Percentiles rank a stretch among this genome's conserved stretches.
phyloP scores from a whole-genome alignment of 2,329 filamentous ascomycete species.

The Colletotrichum falcatum region DNA sequence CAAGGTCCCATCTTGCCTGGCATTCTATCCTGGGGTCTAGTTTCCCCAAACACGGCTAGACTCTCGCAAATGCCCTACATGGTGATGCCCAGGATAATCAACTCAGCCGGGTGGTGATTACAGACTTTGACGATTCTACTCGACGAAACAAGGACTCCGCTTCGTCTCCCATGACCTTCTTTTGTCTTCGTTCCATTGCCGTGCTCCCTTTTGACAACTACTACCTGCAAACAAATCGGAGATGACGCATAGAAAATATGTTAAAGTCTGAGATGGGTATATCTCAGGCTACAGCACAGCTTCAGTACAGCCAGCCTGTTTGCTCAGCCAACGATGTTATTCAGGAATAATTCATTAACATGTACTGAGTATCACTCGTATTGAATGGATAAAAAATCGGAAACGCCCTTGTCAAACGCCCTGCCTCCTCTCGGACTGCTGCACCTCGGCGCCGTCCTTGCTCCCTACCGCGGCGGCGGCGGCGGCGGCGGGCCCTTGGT shows the following conservation, averaged over 20 bases:
- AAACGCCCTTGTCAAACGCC: background rate
- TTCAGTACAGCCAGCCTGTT: background rate
- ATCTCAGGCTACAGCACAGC: slow-evolving; percentile 1
- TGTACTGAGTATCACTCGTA: slow-evolving; percentile 12
- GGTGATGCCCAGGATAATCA: no score
- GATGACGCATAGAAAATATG: no score
- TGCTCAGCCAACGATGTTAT: background rate
- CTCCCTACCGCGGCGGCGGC: no score
- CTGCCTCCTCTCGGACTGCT: slow-evolving; percentile 1
- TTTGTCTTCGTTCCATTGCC: background rate
- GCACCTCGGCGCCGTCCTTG: slow-evolving; percentile 14
- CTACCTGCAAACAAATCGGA: no score
- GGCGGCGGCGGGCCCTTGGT: background rate
- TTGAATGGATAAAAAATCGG: no score
- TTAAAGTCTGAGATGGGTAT: background rate
- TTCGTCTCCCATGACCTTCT: background rate
- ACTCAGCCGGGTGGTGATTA: background rate
- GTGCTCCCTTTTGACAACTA: background rate
- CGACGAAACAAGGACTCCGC: no score
- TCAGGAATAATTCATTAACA: slow-evolving; percentile 9
- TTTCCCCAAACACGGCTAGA: background rate
- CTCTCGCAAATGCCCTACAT: background rate
- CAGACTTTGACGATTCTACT: background rate
- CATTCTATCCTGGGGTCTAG: background rate
- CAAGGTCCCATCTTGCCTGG: background rate